A percentile compares a stretch with the other conserved stretches of the same genome.
Evolutionary conservation across 192 early-diverging fungal species (phyloP).

Genomic region (Martensiomyces pterosporus): DNA sequence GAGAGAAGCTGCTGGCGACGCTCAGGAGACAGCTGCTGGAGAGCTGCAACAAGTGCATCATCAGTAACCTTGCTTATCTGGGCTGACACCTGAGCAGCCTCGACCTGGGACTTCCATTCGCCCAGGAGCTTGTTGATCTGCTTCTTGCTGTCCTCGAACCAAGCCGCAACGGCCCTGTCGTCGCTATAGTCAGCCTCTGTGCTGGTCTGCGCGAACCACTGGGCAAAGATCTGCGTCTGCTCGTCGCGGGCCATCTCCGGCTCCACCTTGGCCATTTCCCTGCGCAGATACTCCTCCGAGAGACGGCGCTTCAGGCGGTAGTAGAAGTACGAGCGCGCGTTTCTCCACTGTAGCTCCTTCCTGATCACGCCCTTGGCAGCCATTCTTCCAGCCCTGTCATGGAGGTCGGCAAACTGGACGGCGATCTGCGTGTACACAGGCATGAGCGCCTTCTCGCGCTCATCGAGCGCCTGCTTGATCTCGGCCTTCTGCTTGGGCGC

Average conservation of each 20-base stretch:
- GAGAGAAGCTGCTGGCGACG: constrained; percentile 40
- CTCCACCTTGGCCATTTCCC: constrained; percentile 45
- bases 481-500: constrained; percentile 60
- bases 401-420: constrained; percentile 95
- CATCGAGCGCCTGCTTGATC: constrained; percentile 69
- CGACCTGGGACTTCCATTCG: constrained; percentile 8
- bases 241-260: constrained; percentile 43
- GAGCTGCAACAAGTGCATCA: constrained; percentile 33
- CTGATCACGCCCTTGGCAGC: constrained; percentile 87
- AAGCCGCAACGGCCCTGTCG: constrained; percentile 55
- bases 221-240: constrained; percentile 48
- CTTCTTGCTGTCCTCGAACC: constrained; percentile 52
- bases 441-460: constrained; percentile 79
- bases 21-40: constrained; percentile 30
- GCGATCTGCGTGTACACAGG: constrained; percentile 92
- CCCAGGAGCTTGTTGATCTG: not conserved
- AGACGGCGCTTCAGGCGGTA: constrained; percentile 83
- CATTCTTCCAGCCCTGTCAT: constrained; percentile 95
- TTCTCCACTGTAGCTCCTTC: constrained; percentile 71
- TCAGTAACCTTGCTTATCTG: constrained; percentile 19
- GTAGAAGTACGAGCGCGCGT: constrained; percentile 86
- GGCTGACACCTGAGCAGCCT: constrained; percentile 4
- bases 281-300: constrained; percentile 71
- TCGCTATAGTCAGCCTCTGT: constrained; percentile 53
- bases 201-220: constrained; percentile 56